Evolutionary conservation across 1,139 yeast species (phyloP).

Genomic region (Blastobotrys malaysiensis): DNA sequence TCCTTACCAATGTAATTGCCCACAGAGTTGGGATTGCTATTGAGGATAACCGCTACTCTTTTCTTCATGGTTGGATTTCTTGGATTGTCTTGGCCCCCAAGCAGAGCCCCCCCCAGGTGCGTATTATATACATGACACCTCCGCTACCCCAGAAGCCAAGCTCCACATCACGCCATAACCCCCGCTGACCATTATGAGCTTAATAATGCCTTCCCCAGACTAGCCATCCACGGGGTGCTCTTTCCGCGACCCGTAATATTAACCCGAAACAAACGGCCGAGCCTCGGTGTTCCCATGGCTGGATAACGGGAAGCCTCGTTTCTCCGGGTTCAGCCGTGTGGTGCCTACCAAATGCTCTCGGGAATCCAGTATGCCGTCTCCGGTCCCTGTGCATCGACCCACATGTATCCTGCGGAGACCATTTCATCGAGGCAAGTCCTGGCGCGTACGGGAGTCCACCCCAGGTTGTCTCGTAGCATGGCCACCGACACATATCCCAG

Average conservation of each 20-base stretch:
- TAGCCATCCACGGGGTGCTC: neutral
- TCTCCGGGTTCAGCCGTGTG: neutral
- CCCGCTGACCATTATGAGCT: neutral
- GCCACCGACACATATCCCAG: conserved; percentile 63
- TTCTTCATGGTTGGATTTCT: neutral
- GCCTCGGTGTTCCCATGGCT: neutral
- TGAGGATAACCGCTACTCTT: neutral
- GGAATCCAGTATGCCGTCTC: conserved; percentile 65
- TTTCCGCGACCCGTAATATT: neutral
- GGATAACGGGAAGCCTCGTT: too few relatives aligned
- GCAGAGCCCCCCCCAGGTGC: neutral
- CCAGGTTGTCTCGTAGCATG: conserved; percentile 61
- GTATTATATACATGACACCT: neutral
- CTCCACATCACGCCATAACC: neutral
- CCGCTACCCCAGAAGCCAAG: neutral
- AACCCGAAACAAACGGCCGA: neutral
- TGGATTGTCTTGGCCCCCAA: neutral
- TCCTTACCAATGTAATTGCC: neutral
- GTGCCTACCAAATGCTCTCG: neutral
- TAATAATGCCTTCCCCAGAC: neutral
- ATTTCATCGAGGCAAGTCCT: conserved; percentile 65
- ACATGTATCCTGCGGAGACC: conserved; percentile 72
- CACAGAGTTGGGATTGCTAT: neutral
- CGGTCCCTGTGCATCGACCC: conserved; percentile 67
- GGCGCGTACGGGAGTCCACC: conserved; percentile 64